A percentile compares a stretch with the other conserved stretches of the same genome.
These are phyloP conservation scores for Cytospora piceicola DNA, from an alignment of 2,329 filamentous ascomycete species.

Conservation along the genomic window DNA sequence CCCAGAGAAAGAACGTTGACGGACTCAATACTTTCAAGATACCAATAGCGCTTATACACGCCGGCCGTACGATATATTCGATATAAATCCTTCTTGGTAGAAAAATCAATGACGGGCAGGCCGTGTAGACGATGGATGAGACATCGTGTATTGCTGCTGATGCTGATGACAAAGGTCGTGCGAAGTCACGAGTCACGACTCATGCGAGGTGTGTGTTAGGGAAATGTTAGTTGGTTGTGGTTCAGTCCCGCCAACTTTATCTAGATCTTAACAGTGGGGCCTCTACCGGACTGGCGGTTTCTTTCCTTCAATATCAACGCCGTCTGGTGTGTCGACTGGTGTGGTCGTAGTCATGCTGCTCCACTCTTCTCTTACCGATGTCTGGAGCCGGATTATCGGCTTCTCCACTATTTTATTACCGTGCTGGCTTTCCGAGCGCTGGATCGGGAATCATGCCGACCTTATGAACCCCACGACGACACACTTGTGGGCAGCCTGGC, in stretches of 20 bases:
- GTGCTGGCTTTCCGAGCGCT: conserved; percentile 17
- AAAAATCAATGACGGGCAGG: too few species aligned
- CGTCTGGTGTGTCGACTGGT: neutral
- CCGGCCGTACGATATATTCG: too few species aligned
- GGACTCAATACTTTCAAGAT: too few species aligned
- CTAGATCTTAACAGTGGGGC: neutral
- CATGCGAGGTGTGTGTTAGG: too few species aligned
- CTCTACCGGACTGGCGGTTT: neutral
- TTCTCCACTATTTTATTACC: conserved; percentile 14
- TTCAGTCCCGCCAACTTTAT: neutral
- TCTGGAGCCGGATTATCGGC: conserved; percentile 8
- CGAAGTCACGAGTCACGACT: too few species aligned
- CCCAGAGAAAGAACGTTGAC: too few species aligned
- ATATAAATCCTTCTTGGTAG: too few species aligned
- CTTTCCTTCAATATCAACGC: neutral
- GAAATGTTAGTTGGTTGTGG: too few species aligned
- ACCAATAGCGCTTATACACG: too few species aligned
- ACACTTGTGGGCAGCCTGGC: conserved; percentile 11
- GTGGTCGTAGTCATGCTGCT: neutral
- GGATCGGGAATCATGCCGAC: conserved; percentile 18
- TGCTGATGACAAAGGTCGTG: too few species aligned
- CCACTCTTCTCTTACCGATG: conserved; percentile 14
- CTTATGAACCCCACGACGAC: neutral
- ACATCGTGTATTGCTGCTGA: too few species aligned
- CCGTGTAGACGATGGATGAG: too few species aligned